Evolutionary conservation across 2,329 filamentous ascomycete species (phyloP).

Genomic region (Paramyrothecium roridum): DNA sequence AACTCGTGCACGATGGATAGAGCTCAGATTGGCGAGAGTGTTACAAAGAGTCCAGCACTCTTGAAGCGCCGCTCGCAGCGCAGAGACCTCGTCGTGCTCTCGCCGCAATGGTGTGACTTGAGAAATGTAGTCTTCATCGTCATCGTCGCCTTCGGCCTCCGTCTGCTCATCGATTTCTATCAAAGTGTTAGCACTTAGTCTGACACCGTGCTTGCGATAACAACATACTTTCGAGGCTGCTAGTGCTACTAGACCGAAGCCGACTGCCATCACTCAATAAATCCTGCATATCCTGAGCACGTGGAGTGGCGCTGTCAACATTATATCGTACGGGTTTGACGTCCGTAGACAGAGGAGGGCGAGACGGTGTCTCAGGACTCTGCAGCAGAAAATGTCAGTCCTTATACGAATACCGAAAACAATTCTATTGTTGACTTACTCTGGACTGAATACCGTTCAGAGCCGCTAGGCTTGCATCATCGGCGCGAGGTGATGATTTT

Average conservation of each 20-base stretch:
- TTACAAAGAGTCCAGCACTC: slow-evolving; percentile 96
- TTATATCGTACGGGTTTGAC: slow-evolving; percentile 65
- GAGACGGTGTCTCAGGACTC: slow-evolving; percentile 39
- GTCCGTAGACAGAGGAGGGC: slow-evolving; percentile 73
- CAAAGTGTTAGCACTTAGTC: slow-evolving; percentile 9
- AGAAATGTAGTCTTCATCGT: slow-evolving; percentile 50
- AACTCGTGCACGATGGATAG: slow-evolving; percentile 74
- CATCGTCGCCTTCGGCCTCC: slow-evolving; percentile 52
- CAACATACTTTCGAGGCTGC: slow-evolving; percentile 71
- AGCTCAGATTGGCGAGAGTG: slow-evolving; percentile 80
- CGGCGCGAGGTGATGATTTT: slow-evolving; percentile 32
- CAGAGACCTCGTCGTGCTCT: slow-evolving; percentile 60
- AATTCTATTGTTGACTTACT: slow-evolving; percentile 10
- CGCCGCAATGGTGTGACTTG: slow-evolving; percentile 35
- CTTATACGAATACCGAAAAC: neutral
- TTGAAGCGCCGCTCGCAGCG: slow-evolving; percentile 72
- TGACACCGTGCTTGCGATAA: neutral
- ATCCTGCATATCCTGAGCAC: slow-evolving; percentile 79
- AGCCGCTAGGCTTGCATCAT: slow-evolving; percentile 28
- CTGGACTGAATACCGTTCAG: slow-evolving; percentile 15
- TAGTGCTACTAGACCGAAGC: slow-evolving; percentile 64
- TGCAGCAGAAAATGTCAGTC: slow-evolving; percentile 7
- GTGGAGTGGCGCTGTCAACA: slow-evolving; percentile 70
- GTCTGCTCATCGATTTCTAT: slow-evolving; percentile 55
- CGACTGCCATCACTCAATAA: slow-evolving; percentile 55